Percentiles rank a stretch among this genome's conserved stretches.
Evolutionary conservation across 352 stramenopile genomes (phyloP).

Genomic region (Phytophthora fragariae): DNA sequence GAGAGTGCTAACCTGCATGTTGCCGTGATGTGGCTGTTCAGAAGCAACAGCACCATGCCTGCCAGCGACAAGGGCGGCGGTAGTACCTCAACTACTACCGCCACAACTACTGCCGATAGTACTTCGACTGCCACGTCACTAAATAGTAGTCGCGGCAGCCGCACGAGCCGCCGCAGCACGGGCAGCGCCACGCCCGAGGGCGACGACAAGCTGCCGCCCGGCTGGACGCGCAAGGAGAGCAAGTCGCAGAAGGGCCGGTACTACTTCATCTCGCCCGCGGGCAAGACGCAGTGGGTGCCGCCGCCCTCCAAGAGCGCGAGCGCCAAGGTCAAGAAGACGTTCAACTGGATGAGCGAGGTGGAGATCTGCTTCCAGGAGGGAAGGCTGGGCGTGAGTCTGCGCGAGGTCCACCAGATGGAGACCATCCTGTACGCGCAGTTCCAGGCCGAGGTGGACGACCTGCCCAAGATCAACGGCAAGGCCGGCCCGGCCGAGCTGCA

Average conservation of each 20-base stretch:
- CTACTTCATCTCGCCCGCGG: slow-evolving; percentile 85
- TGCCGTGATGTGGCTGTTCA: slow-evolving; percentile 4
- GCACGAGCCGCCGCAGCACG: slow-evolving; percentile 35
- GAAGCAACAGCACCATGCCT: slow-evolving; percentile 29
- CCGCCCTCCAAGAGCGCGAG: slow-evolving; percentile 42
- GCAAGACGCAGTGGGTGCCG: slow-evolving; percentile 87
- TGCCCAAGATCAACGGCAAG: slow-evolving; percentile 89
- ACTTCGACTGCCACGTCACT: slow-evolving; percentile 18
- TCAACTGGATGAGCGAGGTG: slow-evolving; percentile 85
- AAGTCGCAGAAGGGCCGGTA: slow-evolving; percentile 88
- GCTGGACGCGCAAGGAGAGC: slow-evolving; percentile 87
- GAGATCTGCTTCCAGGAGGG: slow-evolving; percentile 89
- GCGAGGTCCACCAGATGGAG: slow-evolving; percentile 79
- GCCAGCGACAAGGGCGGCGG: slow-evolving; percentile 12
- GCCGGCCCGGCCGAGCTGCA: slow-evolving; percentile 85
- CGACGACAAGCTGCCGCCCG: slow-evolving; percentile 61
- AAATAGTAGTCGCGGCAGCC: slow-evolving; percentile 25
- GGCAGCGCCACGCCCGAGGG: slow-evolving; percentile 33
- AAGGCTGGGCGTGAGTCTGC: slow-evolving; percentile 81
- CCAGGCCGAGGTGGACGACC: slow-evolving; percentile 89
- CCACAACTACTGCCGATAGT: background rate
- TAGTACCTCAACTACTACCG: slow-evolving; percentile 12
- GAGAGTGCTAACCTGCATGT: slow-evolving; percentile 3
- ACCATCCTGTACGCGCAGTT: slow-evolving; percentile 86
- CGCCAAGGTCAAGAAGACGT: slow-evolving; percentile 51